Base-by-base conservation (phyloP, 225 moss, liverwort and hornwort species). In the Ulota crispa region DNA sequence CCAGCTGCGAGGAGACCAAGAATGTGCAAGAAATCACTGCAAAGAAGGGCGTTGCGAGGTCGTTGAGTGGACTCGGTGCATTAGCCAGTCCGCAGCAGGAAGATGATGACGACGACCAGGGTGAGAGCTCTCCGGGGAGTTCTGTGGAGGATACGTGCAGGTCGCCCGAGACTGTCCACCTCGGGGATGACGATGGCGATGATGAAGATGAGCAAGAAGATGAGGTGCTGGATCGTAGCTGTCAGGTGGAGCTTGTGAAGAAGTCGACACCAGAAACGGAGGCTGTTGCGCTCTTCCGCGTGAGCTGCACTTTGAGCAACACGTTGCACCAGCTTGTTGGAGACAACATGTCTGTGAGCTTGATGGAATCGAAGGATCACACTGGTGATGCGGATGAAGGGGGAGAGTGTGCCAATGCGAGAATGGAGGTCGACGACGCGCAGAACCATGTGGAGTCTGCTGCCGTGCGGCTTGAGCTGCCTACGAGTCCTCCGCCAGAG, bases 21-120 rank as follows among this genome's bases (percentile, higher is more conserved):
- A 60, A 43, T 3, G 41, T 31, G 7, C 70, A 56, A 56, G 81
- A 56, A 23, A 37, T 57, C 34, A 76, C 71, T 4, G 68, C 72
- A 63, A 73, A 68, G 37, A 77, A 88, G 56, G 80, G 82, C 10
- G 55, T 47, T 4, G 85, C 75, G 67, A 86, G 89, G 62, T 89
- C 84, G 41, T 61, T 81, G 1, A 89, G 68, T 66, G 89, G 89
- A 6, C 85, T 89, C 19, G 87, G 89, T 59, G 87, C 89, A 55
- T 72, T 87, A 54, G 89, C 85, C 27, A 80, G 83, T 20, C 85
- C 85, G 39, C 82, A 79, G 24, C 39, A 39, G 39, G 39, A 39
- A 39, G 39, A 39, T 39, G 75, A 68, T 3, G 39, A 39, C 8
- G 50, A 61, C 15, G 59, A 77, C 45, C 76, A 53, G 41, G 77